Percentiles rank a stretch among this genome's conserved stretches.
Conservation (phyloP, 2,329 filamentous ascomycete species). For the Dactylellina haptotyla region DNA sequence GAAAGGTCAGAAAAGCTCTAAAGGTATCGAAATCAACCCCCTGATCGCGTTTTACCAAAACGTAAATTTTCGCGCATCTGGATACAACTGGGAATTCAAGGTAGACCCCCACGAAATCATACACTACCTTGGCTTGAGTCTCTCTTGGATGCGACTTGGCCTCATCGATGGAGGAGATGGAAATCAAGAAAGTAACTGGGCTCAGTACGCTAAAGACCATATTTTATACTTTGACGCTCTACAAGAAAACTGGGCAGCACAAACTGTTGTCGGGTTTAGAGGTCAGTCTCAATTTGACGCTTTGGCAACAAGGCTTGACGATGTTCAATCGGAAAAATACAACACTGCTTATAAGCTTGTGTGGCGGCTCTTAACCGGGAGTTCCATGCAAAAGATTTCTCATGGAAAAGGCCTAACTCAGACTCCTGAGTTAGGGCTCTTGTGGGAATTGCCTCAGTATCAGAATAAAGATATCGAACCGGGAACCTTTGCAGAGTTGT, state of each 20-base stretch:
- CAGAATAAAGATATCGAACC: slow-evolving; percentile 58
- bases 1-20: slow-evolving; percentile 60
- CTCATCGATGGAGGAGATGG: slow-evolving; percentile 59
- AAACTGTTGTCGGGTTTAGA: slow-evolving; percentile 37
- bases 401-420: slow-evolving; percentile 59
- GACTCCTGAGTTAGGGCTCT: slow-evolving; percentile 57
- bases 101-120: slow-evolving; percentile 54
- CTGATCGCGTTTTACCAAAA: slow-evolving; percentile 58
- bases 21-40: slow-evolving; percentile 59
- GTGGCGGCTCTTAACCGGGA: slow-evolving; percentile 59
- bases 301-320: slow-evolving; percentile 52
- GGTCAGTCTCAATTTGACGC: slow-evolving; percentile 25
- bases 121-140: slow-evolving; percentile 62
- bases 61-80: slow-evolving; percentile 56
- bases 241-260: slow-evolving; percentile 57
- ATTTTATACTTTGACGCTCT: slow-evolving; percentile 60
- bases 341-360: slow-evolving; percentile 56
- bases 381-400: slow-evolving; percentile 60
- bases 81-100: neutral
- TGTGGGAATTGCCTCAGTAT: slow-evolving; percentile 60
- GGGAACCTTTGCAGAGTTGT: slow-evolving; percentile 60
- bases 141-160: slow-evolving; percentile 61
- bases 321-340: slow-evolving; percentile 51
- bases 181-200: slow-evolving; percentile 60
- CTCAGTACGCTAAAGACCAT: slow-evolving; percentile 60